These are phyloP conservation scores for Diaporthe sp. DNA, from an alignment of 2,329 filamentous ascomycete species.

Conservation along the genomic window DNA sequence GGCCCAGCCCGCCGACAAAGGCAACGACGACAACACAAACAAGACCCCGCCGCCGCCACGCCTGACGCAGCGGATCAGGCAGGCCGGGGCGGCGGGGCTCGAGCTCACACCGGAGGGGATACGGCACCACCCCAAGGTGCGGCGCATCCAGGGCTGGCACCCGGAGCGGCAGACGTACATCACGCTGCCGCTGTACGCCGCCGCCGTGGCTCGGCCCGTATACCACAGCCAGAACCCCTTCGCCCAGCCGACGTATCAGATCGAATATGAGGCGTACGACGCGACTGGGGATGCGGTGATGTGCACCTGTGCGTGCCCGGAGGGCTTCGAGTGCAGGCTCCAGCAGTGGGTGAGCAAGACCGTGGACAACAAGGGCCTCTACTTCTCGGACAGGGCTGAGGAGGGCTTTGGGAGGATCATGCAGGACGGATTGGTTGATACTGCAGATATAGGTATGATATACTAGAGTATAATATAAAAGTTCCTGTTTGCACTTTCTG, in stretches of 20 bases:
- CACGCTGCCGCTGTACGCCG: conserved; percentile 6
- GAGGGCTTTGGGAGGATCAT: background rate
- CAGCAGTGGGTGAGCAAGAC: background rate
- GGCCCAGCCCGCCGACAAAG: background rate
- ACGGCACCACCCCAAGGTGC: background rate
- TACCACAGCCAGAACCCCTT: background rate
- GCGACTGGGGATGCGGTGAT: background rate
- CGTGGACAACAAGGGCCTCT: background rate
- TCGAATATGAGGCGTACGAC: background rate
- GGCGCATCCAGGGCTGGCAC: conserved; percentile 13
- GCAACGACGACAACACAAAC: background rate
- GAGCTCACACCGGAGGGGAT: background rate
- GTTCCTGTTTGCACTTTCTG: background rate
- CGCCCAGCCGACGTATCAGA: background rate
- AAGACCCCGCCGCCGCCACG: background rate
- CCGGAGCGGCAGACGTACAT: background rate
- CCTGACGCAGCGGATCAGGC: background rate
- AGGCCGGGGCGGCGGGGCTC: background rate
- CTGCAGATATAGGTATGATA: background rate
- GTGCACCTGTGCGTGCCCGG: background rate
- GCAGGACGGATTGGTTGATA: background rate
- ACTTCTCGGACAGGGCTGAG: background rate
- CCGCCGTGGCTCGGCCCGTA: background rate
- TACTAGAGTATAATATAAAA: background rate
- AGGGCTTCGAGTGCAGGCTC: background rate